phyloP scores from a whole-genome alignment of 2,329 filamentous ascomycete genomes.

The Microthyrium microscopicum region DNA sequence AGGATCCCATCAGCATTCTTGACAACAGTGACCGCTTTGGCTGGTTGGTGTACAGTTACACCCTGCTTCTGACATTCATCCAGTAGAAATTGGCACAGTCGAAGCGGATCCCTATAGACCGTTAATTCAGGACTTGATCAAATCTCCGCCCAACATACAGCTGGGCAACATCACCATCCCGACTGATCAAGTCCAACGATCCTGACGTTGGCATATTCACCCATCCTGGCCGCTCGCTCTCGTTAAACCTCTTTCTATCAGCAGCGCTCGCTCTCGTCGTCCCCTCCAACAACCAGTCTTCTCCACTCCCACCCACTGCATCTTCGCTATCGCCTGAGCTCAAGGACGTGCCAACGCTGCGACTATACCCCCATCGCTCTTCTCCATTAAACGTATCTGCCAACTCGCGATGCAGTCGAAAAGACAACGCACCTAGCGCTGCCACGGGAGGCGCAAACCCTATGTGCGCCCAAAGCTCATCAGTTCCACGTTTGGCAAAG shows the following conservation, averaged over 20 bases:
- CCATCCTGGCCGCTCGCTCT: conserved; percentile 36
- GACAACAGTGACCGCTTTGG: conserved; percentile 35
- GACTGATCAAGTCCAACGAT: conserved; percentile 43
- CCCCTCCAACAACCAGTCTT: conserved; percentile 51
- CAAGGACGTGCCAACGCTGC: conserved; percentile 39
- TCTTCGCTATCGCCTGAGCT: conserved; percentile 30
- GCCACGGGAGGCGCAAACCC: conserved; percentile 42
- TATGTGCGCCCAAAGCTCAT: no score
- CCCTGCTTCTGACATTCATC: conserved; percentile 39
- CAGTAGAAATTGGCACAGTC: conserved; percentile 50
- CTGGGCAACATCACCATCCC: conserved; percentile 44
- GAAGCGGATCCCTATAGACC: conserved; percentile 41
- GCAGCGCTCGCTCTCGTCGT: conserved; percentile 43
- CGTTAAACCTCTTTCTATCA: conserved; percentile 17
- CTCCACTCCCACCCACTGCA: conserved; percentile 29
- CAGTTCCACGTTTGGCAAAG: no score
- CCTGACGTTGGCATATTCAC: conserved; percentile 39
- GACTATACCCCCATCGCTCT: conserved; percentile 41
- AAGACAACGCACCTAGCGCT: conserved; percentile 49
- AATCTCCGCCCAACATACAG: conserved; percentile 30
- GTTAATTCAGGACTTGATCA: not conserved
- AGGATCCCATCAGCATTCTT: conserved; percentile 35
- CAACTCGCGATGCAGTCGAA: conserved; percentile 48
- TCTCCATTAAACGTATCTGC: conserved; percentile 42
- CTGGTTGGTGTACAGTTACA: conserved; percentile 50